A percentile compares a stretch with the other conserved stretches of the same genome.
Conservation (phyloP, 305 asterid genomes). For the Ilex paraguariensis region DNA sequence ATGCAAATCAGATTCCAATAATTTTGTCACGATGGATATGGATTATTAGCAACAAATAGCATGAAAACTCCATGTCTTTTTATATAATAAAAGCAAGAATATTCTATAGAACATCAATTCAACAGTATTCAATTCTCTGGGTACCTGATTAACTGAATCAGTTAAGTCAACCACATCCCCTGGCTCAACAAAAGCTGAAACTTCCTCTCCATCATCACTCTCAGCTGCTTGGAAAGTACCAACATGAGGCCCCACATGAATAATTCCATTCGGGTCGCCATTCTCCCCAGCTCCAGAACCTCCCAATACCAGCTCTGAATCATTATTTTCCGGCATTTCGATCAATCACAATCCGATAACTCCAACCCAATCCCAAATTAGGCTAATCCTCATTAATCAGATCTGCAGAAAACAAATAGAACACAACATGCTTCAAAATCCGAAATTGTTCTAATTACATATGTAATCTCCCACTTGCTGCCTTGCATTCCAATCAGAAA, state of each 20-base stretch:
- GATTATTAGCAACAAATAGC: neutral
- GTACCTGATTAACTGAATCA: conserved; percentile 43
- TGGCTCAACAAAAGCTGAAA: conserved; percentile 20
- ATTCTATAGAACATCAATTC: neutral
- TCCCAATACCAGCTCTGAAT: conserved; percentile 17
- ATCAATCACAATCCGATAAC: conserved; percentile 29
- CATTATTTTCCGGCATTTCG: conserved; percentile 49
- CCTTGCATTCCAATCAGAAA: too few species aligned
- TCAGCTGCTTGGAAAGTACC: conserved; percentile 20
- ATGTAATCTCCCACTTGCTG: too few species aligned
- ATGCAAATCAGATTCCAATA: too few species aligned
- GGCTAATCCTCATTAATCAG: neutral
- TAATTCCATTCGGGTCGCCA: conserved; percentile 18
- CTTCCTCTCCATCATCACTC: conserved; percentile 22
- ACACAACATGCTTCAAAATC: too few species aligned
- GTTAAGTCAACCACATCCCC: neutral
- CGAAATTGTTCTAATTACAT: too few species aligned
- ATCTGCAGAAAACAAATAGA: neutral
- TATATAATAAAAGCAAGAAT: neutral
- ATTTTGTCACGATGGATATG: too few species aligned
- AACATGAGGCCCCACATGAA: conserved; percentile 23
- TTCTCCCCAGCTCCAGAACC: conserved; percentile 41
- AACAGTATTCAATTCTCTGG: neutral
- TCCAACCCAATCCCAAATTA: conserved; percentile 9
- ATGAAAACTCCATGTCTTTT: neutral